Conservation (phyloP, 345 rosid genomes). For the Eucalyptus leucophloia region DNA sequence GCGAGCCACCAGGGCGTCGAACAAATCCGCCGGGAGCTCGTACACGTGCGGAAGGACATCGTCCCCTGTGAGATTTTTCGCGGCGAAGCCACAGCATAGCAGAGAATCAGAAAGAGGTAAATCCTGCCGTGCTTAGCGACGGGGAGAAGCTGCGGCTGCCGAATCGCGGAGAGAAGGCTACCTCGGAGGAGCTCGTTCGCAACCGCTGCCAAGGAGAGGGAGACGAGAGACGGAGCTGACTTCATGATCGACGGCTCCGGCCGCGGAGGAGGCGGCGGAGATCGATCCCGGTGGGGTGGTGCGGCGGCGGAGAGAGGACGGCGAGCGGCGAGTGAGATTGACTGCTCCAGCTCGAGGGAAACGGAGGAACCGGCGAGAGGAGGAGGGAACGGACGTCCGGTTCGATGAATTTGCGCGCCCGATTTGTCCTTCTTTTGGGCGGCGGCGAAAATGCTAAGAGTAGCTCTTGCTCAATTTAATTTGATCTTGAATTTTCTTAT, state of each 20-base stretch:
- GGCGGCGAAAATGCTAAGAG: neutral
- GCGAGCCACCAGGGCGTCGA: conserved; percentile 25
- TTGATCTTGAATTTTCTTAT: neutral
- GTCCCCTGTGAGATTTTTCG: conserved; percentile 12
- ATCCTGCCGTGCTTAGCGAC: neutral
- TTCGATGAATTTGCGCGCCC: neutral
- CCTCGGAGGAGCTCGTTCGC: conserved; percentile 41
- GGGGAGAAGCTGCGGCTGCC: neutral
- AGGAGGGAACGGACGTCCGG: neutral
- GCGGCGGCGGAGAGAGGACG: neutral
- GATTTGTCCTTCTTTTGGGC: neutral
- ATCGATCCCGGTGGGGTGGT: neutral
- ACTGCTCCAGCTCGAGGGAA: neutral
- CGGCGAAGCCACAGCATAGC: neutral
- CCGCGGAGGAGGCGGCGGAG: neutral
- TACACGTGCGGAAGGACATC: conserved; percentile 25
- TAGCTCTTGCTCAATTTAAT: neutral
- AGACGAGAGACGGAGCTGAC: conserved; percentile 39
- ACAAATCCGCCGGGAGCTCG: conserved; percentile 56
- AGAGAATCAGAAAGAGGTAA: neutral
- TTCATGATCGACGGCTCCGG: conserved; percentile 10
- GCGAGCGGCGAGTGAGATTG: neutral
- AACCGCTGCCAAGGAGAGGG: conserved; percentile 29
- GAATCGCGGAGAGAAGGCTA: neutral
- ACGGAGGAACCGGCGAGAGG: neutral